Evolutionary conservation across 768 basidiomycete species (phyloP).

Genomic region (Suillus subalutaceus): DNA sequence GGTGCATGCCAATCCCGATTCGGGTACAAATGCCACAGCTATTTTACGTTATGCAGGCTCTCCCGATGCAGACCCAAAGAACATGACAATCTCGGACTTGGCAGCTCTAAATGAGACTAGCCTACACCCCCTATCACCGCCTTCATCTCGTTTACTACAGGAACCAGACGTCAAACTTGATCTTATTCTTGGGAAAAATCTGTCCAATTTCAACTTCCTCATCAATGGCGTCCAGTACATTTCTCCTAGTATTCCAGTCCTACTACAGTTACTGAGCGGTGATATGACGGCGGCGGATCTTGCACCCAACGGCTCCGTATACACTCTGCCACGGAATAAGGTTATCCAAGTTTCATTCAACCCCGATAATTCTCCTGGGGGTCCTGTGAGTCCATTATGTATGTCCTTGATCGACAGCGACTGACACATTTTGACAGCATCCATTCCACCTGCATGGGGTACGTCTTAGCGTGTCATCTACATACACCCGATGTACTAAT

Average conservation of each 20-base stretch:
- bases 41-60: slow-evolving; percentile 49
- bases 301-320: slow-evolving; percentile 45
- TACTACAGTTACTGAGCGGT: slow-evolving; percentile 50
- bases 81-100: slow-evolving; percentile 2
- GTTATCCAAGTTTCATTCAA: slow-evolving; percentile 42
- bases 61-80: slow-evolving; percentile 36
- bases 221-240: slow-evolving; percentile 39
- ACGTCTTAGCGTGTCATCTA: neutral
- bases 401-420: neutral
- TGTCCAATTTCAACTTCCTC: slow-evolving; percentile 22
- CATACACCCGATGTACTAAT: neutral
- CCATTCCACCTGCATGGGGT: slow-evolving; percentile 26
- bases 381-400: slow-evolving; percentile 13
- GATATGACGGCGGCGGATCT: slow-evolving; percentile 36
- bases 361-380: slow-evolving; percentile 11
- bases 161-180: slow-evolving; percentile 37
- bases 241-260: slow-evolving; percentile 44
- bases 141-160: neutral
- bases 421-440: slow-evolving; percentile 20
- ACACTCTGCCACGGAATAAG: slow-evolving; percentile 46
- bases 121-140: neutral
- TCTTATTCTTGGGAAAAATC: slow-evolving; percentile 31
- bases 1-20: slow-evolving; percentile 41
- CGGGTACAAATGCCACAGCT: slow-evolving; percentile 42
- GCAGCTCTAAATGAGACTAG: neutral